Evolutionary conservation across 352 stramenopile genomes (phyloP).

Genomic region (Pythium biforme): DNA sequence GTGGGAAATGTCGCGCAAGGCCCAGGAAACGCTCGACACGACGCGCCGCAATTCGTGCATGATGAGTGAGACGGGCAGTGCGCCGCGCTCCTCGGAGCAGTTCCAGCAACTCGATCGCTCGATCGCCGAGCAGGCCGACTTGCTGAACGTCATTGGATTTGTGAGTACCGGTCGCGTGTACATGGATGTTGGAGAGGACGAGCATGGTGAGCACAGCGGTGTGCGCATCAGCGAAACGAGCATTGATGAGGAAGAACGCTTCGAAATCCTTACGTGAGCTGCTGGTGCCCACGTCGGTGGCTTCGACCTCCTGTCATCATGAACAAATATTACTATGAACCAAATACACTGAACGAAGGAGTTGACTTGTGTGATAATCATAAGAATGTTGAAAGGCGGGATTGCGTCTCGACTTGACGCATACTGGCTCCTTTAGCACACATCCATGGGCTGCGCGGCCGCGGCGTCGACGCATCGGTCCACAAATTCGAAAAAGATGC

Average conservation of each 20-base stretch:
- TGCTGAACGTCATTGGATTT: slow-evolving; percentile 74
- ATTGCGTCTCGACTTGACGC: too few species aligned
- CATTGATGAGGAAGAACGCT: slow-evolving; percentile 54
- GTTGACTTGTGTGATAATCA: not conserved
- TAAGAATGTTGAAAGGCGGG: not conserved
- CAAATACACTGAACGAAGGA: not conserved
- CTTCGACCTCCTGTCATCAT: not conserved
- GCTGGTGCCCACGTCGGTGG: not conserved
- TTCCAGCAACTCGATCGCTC: slow-evolving; percentile 73
- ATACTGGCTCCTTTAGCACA: slow-evolving; percentile 18
- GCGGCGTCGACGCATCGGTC: slow-evolving; percentile 23
- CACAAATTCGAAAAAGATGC: slow-evolving; percentile 68
- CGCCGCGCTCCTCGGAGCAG: slow-evolving; percentile 59
- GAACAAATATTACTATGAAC: not conserved
- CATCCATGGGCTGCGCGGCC: slow-evolving; percentile 26
- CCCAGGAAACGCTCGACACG: slow-evolving; percentile 60
- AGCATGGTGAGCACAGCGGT: slow-evolving; percentile 31
- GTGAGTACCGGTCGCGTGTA: slow-evolving; percentile 74
- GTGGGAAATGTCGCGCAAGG: slow-evolving; percentile 60
- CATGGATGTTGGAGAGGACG: slow-evolving; percentile 59
- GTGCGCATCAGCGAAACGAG: slow-evolving; percentile 64
- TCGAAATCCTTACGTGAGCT: slow-evolving; percentile 57
- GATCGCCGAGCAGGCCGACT: slow-evolving; percentile 69
- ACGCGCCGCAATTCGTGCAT: slow-evolving; percentile 72
- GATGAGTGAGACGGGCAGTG: slow-evolving; percentile 76